Base-by-base conservation (phyloP, 139 green algal genomes). In the Penium margaritaceum region DNA sequence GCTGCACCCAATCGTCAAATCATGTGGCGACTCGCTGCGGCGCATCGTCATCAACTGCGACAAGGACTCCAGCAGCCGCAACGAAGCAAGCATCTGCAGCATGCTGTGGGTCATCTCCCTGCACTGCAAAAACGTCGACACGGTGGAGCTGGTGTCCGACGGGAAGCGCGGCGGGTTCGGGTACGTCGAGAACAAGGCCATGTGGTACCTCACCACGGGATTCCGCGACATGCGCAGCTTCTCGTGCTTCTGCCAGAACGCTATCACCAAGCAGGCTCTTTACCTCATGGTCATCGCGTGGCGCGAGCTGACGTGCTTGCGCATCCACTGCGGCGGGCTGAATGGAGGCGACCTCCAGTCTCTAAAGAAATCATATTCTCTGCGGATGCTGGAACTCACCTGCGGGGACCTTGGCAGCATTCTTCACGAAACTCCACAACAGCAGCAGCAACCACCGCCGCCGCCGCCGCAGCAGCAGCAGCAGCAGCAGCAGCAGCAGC, bases 251-350 rank as follows among this genome's bases (percentile, higher is more conserved):
- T 74, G 66, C 41, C 66, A 57, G 33, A 63, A 74, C n/a, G 44
- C 30, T 24, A n/a, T 74, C 21, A 65, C 66, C 17, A 74, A 74
- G 66, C 66, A 74, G 27, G 35, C 36, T n/a, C 66, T 74, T 63
- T 74, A 74, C 41, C 66, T 74, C n/a, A 74, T 74, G 33, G 66
- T 74, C 21, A 74, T 74, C 24, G 66, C 66, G n/a, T 74, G 66
- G 66, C 66, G 66, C 17, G 66, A 74, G 24, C 44, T 74, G 21
- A 47, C 34, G 29, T 58, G 34, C 54, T 39, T 74, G n/a, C 51
- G 24, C 21, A 74, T 74, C 41, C 66, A 74, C 39, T 74, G 66
- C 21, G 66, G 66, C 17, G 54, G 36, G 7, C 66, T 74, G 5
- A 30, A 27, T 19, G 66, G 30, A 24, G 66, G 66, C 17, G 66